Evolutionary conservation across 75 land plant genomes (phyloP).

Genomic region (Pinus tabuliformis): DNA sequence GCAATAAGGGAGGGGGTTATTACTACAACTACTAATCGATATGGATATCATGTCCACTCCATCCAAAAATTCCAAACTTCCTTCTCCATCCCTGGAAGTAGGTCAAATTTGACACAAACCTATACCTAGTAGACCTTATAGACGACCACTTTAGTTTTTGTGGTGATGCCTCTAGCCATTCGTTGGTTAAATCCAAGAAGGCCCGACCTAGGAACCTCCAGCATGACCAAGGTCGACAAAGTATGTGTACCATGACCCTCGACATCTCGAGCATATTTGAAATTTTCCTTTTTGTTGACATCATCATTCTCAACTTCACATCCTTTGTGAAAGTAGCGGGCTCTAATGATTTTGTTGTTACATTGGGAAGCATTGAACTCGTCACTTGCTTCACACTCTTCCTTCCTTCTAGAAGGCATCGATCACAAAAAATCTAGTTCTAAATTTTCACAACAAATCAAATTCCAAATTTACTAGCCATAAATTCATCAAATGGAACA

Average conservation of each 20-base stretch:
- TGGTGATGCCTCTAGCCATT: conserved; percentile 18
- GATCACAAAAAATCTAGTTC: too few relatives aligned
- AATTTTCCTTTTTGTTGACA: conserved; percentile 14
- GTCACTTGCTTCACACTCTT: conserved; percentile 36
- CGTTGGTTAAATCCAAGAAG: conserved; percentile 28
- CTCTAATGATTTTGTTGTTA: conserved; percentile 42
- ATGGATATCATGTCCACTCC: conserved; percentile 5
- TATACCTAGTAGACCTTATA: conserved; percentile 26
- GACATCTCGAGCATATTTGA: conserved; percentile 26
- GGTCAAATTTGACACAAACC: conserved; percentile 8
- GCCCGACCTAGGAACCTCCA: neutral
- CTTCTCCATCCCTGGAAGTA: conserved; percentile 17
- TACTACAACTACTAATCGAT: neutral
- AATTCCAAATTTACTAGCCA: conserved; percentile 21
- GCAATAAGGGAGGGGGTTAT: neutral
- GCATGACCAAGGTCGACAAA: conserved; percentile 7
- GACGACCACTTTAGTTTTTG: conserved; percentile 14
- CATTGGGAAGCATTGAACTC: conserved; percentile 40
- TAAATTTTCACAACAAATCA: too few relatives aligned
- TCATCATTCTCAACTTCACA: neutral
- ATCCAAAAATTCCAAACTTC: conserved; percentile 10
- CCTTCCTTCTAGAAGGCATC: conserved; percentile 29
- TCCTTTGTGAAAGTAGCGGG: neutral
- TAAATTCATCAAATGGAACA: too few relatives aligned
- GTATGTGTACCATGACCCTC: conserved; percentile 40